phyloP scores from a whole-genome alignment of 371 early-diverging fungal species.

The Mortierella sp. region DNA sequence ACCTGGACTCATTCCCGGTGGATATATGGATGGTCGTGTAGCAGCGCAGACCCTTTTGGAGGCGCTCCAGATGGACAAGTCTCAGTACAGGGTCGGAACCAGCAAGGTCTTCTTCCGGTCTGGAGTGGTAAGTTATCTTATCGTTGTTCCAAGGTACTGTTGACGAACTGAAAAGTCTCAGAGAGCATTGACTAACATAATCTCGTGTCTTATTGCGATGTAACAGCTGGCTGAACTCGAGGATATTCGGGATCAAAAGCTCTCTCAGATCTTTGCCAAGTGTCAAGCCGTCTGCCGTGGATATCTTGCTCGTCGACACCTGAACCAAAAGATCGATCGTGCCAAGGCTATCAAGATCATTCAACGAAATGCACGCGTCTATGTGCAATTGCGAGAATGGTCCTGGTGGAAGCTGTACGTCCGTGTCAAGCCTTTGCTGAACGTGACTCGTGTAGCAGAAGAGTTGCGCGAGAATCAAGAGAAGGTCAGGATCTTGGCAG shows the following conservation, averaged over 20 bases:
- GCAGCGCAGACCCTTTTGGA: constrained; percentile 85
- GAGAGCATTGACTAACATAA: too few relatives aligned
- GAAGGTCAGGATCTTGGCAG: constrained; percentile 67
- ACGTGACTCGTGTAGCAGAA: constrained; percentile 84
- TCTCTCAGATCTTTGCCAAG: constrained; percentile 82
- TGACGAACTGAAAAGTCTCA: too few relatives aligned
- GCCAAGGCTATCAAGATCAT: constrained; percentile 89
- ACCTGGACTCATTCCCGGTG: constrained; percentile 80
- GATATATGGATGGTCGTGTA: constrained; percentile 89
- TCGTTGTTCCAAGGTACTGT: too few relatives aligned
- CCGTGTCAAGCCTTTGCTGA: constrained; percentile 97
- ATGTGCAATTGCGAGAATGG: constrained; percentile 91
- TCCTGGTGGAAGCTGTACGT: constrained; percentile 97
- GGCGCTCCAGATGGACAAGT: constrained; percentile 75
- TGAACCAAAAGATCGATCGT: constrained; percentile 79
- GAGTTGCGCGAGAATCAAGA: constrained; percentile 76
- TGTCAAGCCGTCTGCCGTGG: constrained; percentile 94
- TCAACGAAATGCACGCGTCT: constrained; percentile 91
- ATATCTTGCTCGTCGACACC: constrained; percentile 78
- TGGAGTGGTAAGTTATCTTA: constrained; percentile 79
- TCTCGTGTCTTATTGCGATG: too few relatives aligned
- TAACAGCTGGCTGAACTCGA: constrained; percentile 96
- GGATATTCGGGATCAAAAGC: constrained; percentile 88
- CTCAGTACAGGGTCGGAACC: constrained; percentile 91
- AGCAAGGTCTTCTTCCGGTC: constrained; percentile 99